These are phyloP conservation scores for Microstegium vimineum DNA, from an alignment of 176 grass and related monocot species.

Conservation along the genomic window DNA sequence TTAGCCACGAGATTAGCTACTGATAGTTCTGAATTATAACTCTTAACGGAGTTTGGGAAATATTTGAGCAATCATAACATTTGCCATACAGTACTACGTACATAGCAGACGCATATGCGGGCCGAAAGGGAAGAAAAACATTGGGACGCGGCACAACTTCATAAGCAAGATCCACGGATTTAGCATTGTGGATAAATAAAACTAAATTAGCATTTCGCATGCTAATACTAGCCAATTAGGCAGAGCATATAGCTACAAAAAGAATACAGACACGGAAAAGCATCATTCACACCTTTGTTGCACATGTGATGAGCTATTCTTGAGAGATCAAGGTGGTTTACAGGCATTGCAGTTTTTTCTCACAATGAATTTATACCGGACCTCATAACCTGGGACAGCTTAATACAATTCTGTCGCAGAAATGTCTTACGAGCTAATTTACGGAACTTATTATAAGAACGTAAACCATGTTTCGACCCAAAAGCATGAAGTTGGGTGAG, in stretches of 20 bases:
- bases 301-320: conserved; percentile 17
- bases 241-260: neutral
- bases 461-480: conserved; percentile 41
- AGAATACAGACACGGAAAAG: neutral
- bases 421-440: conserved; percentile 35
- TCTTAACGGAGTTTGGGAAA: neutral
- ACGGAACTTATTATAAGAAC: conserved; percentile 33
- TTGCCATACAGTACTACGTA: too few relatives aligned
- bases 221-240: neutral
- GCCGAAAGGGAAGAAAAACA: neutral
- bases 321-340: conserved; percentile 14
- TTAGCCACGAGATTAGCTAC: neutral
- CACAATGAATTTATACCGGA: conserved; percentile 26
- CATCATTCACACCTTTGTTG: neutral
- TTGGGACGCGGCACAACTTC: too few relatives aligned
- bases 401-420: conserved; percentile 29
- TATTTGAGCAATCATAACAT: neutral
- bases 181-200: neutral
- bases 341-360: conserved; percentile 17
- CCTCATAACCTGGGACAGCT: conserved; percentile 20
- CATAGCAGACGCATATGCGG: neutral
- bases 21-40: neutral
- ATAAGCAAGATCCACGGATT: neutral
- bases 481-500: conserved; percentile 24
- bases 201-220: neutral